Conservation (phyloP, 73 alveolate species). For the Paramecium octaurelia region DNA sequence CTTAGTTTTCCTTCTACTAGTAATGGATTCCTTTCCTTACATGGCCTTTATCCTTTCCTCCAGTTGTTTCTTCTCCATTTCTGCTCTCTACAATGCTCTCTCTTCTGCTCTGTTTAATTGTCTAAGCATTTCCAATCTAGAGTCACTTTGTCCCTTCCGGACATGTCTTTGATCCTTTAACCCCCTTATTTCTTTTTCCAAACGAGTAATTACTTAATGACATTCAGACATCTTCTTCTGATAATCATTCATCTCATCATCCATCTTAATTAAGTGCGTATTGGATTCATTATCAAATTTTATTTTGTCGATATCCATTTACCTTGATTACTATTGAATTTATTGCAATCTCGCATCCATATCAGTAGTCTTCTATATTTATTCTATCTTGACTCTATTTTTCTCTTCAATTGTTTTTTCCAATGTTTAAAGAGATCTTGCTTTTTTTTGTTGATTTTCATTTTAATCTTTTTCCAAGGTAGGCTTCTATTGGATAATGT, state of each 20-base stretch:
- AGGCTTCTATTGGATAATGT: not conserved
- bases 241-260: slow-evolving; percentile 15
- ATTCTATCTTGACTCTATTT: not conserved
- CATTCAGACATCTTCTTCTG: not conserved
- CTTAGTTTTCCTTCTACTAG: not conserved
- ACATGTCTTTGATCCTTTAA: slow-evolving; percentile 8
- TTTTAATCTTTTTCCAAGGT: not conserved
- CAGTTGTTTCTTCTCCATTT: not conserved
- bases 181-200: slow-evolving; percentile 18
- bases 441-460: not conserved
- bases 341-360: not conserved
- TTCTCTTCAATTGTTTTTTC: not conserved
- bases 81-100: not conserved
- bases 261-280: not conserved
- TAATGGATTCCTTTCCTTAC: not conserved
- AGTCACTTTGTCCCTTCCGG: not conserved
- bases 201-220: not conserved
- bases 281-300: not conserved
- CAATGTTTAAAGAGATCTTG: not conserved
- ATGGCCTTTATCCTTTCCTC: not conserved
- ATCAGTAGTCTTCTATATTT: not conserved
- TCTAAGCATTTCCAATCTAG: not conserved
- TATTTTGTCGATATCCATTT: slow-evolving; percentile 3
- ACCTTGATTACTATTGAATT: not conserved
- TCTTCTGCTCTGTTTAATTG: slow-evolving; percentile 5